phyloP scores from a whole-genome alignment of 108 stramenopile species.

The Skeletonema menzelii region DNA sequence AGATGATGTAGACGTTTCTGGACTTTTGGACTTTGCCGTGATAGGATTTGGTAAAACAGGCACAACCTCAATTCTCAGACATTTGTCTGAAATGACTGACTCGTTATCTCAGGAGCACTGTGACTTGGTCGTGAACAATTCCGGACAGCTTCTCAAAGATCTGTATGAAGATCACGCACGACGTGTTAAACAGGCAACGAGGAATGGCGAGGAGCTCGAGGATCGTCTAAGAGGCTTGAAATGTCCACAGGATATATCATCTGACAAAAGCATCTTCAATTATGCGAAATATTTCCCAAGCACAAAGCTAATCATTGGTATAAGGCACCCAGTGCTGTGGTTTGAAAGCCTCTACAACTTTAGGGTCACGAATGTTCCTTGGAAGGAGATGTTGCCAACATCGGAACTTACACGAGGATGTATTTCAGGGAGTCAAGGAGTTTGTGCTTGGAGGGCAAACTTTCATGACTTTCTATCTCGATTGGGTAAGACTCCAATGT shows the following conservation, averaged over 20 bases:
- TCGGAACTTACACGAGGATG: background rate
- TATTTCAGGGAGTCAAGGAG: background rate
- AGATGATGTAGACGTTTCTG: background rate
- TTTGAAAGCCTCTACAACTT: constrained; percentile 54
- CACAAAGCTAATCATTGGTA: constrained; percentile 46
- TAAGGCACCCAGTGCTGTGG: constrained; percentile 51
- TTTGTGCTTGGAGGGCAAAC: constrained; percentile 4
- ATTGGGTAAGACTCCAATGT: constrained; percentile 27
- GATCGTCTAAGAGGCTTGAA: constrained; percentile 21
- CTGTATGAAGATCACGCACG: background rate
- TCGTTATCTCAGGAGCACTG: constrained; percentile 1
- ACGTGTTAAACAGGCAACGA: background rate
- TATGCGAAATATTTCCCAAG: constrained; percentile 17
- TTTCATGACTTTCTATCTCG: constrained; percentile 9
- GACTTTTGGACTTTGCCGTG: background rate
- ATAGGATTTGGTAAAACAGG: constrained; percentile 13
- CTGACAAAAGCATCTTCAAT: constrained; percentile 21
- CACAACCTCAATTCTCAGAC: constrained; percentile 10
- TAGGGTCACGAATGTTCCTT: constrained; percentile 14
- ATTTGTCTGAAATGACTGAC: background rate
- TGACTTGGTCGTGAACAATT: background rate
- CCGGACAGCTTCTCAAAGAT: background rate
- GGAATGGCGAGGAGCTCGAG: too few relatives aligned
- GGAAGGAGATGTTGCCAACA: background rate
- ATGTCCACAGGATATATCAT: constrained; percentile 24